Evolutionary conservation across 768 basidiomycete genomes (phyloP), one percentile per base, ranked within the genome.

Genomic region (Auricularia heimuer): DNA sequence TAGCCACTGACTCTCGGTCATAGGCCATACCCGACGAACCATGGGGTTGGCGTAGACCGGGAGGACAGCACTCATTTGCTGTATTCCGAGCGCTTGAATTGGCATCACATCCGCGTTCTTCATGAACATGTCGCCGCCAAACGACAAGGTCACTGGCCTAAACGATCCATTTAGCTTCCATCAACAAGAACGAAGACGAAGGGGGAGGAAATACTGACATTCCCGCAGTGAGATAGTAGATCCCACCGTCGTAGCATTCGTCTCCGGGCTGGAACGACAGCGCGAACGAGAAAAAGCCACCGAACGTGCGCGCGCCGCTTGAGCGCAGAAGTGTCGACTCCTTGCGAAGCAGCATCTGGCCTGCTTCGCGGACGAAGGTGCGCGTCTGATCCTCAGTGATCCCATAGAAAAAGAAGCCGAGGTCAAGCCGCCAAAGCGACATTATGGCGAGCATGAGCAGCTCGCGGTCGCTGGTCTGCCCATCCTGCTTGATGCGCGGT

Each of bases 391-490:
- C 56, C 24, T 60, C 24, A 7, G 56, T 60, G 37, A 82, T 71
- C 8, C 78, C 79, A 34, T 78, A 77, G 64, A 84, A 75, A 66
- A 83, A 83, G 75, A 88, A 89, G 33, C 75, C 68, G 0, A 82
- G 78, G 60, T 81, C 79, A 1, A 79, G 71, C n/a, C 89, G 82
- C 86, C 86, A 92, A 34, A 92, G 75, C 0, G 88, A 79, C 11
- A 90, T 75, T 21, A 91, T 80, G 4, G 83, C 83, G 2, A 92
- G 77, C 10, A 90, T 74, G 10, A 94, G 79, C 12, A 90, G 77
- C 67, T 93, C 91, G 51, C 83, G 78, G 29, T 60, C 56, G 34
- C 29, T 33, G 7, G 56, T 60, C 56, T 33, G 56, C 24, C 34
- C 34, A 18, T 60, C 56, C 47, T 51, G 47, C 6, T 18, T 10